Evolutionary conservation across 2,329 filamentous ascomycete genomes (phyloP).

Genomic region (Cercospora zeae-maydis): DNA sequence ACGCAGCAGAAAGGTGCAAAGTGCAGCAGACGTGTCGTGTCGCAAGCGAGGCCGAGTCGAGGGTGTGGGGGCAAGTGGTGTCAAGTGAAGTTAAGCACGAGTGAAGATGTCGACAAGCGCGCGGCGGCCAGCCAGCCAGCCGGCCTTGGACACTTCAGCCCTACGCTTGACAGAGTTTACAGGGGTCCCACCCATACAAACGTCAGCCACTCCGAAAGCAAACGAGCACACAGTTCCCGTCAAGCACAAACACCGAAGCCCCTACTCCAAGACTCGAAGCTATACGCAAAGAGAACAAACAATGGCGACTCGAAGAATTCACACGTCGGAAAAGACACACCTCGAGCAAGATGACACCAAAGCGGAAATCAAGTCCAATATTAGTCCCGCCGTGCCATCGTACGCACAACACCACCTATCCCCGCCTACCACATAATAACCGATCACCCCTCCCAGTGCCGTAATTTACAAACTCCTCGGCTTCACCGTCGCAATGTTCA

Average conservation of each 20-base stretch:
- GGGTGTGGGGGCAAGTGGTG: background rate
- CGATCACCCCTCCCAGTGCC: constrained; percentile 49
- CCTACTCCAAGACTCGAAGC: constrained; percentile 19
- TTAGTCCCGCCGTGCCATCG: constrained; percentile 78
- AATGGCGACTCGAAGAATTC: constrained; percentile 69
- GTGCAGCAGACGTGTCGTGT: background rate
- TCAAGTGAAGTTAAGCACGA: background rate
- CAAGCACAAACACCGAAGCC: constrained; percentile 2
- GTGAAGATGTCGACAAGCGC: background rate
- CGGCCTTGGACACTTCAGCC: constrained; percentile 1
- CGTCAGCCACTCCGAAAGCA: constrained; percentile 3
- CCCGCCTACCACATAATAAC: background rate
- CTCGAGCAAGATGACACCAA: constrained; percentile 45
- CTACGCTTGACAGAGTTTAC: background rate
- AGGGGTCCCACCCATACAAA: background rate
- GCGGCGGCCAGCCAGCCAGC: background rate
- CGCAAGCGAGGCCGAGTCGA: background rate
- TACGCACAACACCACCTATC: constrained; percentile 44
- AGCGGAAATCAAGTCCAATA: constrained; percentile 57
- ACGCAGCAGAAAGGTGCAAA: background rate
- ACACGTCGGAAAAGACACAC: constrained; percentile 62
- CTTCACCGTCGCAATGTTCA: constrained; percentile 90
- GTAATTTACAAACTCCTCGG: constrained; percentile 87
- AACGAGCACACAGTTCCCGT: background rate
- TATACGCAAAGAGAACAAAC: background rate